phyloP scores from a whole-genome alignment of 805 yeast species.

The Metschnikowia lochheadii region DNA sequence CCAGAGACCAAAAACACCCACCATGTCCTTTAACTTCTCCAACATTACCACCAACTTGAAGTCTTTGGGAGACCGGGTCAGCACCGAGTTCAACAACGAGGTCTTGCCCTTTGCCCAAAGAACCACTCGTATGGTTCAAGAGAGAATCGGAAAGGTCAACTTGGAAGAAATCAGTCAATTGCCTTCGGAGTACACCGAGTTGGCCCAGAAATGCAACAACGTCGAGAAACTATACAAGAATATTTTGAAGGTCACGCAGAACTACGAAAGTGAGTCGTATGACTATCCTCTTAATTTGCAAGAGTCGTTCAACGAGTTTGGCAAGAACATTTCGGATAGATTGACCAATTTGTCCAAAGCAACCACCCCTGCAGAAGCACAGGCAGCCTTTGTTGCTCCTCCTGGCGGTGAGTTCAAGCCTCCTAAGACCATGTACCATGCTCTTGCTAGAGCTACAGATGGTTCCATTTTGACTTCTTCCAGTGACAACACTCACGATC shows the following conservation, averaged over 20 bases:
- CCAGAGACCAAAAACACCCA: background rate
- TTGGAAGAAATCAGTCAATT: slow-evolving; percentile 69
- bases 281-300: slow-evolving; percentile 76
- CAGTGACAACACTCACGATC: slow-evolving; percentile 39
- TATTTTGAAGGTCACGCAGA: slow-evolving; percentile 40
- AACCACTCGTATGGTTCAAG: slow-evolving; percentile 75
- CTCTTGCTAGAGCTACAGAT: slow-evolving; percentile 72
- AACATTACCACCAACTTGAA: slow-evolving; percentile 40
- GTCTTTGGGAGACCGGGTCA: slow-evolving; percentile 39
- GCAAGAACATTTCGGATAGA: slow-evolving; percentile 59
- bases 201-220: slow-evolving; percentile 38
- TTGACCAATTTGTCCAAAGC: slow-evolving; percentile 68
- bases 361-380: slow-evolving; percentile 76
- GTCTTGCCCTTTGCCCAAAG: slow-evolving; percentile 68
- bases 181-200: slow-evolving; percentile 70
- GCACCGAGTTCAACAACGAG: slow-evolving; percentile 52
- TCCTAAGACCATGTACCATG: slow-evolving; percentile 82
- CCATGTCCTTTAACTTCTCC: slow-evolving; percentile 42
- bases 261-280: slow-evolving; percentile 72
- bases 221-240: slow-evolving; percentile 40
- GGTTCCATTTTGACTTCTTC: slow-evolving; percentile 42
- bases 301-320: slow-evolving; percentile 72
- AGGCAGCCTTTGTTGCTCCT: slow-evolving; percentile 55
- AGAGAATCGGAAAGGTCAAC: slow-evolving; percentile 65
- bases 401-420: slow-evolving; percentile 43